phyloP scores from a whole-genome alignment of 2,329 filamentous ascomycete species.

The Metarhizium sp. region DNA sequence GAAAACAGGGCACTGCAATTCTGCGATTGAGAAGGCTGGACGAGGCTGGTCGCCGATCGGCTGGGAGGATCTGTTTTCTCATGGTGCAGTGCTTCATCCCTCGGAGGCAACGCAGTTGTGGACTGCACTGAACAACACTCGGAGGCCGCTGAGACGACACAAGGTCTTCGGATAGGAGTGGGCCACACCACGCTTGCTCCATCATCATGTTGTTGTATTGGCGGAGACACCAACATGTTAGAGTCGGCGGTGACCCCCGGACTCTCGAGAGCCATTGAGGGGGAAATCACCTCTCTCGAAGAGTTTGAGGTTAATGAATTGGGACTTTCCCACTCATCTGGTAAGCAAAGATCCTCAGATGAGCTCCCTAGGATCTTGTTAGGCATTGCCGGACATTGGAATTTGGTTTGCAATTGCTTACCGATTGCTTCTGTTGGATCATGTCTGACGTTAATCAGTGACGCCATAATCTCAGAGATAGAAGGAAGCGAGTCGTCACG shows the following conservation, averaged over 20 bases:
- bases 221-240: not conserved
- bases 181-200: not conserved
- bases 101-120: not conserved
- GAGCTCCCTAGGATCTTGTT: not conserved
- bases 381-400: not conserved
- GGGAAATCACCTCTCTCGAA: not conserved
- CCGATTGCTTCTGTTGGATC: not conserved
- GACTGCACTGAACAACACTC: not conserved
- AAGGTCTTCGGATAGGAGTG: not conserved
- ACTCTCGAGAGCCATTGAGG: not conserved
- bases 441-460: not conserved
- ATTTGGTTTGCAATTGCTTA: not conserved
- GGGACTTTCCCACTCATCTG: not conserved
- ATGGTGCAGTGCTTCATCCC: not conserved
- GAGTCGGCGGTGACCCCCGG: not conserved
- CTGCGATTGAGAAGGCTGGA: not conserved
- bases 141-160: not conserved
- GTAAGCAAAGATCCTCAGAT: not conserved
- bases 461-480: conserved; percentile 1
- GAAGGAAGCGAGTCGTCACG: conserved; percentile 1
- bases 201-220: not conserved
- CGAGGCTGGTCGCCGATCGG: not conserved
- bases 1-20: not conserved
- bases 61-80: not conserved
- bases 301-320: not conserved